A percentile compares a stretch with the other conserved stretches of the same genome.
phyloP scores from a whole-genome alignment of 2,329 filamentous ascomycete species.

The Emericellopsis cladophorae region DNA sequence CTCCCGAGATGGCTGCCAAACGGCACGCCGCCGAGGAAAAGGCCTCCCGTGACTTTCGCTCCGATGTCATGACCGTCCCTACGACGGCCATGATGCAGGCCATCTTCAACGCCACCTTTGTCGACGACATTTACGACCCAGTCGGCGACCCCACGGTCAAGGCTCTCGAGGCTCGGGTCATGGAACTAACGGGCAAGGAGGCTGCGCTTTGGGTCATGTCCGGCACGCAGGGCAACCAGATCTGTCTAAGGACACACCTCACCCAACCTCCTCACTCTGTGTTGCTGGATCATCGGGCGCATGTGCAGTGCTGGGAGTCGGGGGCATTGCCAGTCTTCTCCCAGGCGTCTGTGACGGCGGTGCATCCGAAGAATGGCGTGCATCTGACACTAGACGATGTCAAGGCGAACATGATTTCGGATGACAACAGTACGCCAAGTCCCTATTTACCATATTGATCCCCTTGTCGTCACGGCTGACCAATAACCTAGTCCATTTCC shows the following conservation, averaged over 20 bases:
- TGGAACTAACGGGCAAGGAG: slow-evolving; percentile 13
- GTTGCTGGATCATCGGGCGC: slow-evolving; percentile 49
- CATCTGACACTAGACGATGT: slow-evolving; percentile 67
- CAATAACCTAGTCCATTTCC: slow-evolving; percentile 60
- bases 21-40: slow-evolving; percentile 5
- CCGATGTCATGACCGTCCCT: slow-evolving; percentile 14
- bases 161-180: slow-evolving; percentile 6
- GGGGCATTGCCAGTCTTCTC: slow-evolving; percentile 53
- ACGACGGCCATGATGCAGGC: slow-evolving; percentile 4
- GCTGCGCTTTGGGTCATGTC: slow-evolving; percentile 13
- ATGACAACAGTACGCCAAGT: slow-evolving; percentile 12
- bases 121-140: slow-evolving; percentile 14
- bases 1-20: slow-evolving; percentile 3
- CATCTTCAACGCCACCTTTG: slow-evolving; percentile 12
- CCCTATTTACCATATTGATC: too few relatives aligned
- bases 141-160: slow-evolving; percentile 13
- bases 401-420: slow-evolving; percentile 20
- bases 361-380: slow-evolving; percentile 54
- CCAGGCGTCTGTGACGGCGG: slow-evolving; percentile 52
- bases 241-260: slow-evolving; percentile 13
- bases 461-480: slow-evolving; percentile 12
- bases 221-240: slow-evolving; percentile 14
- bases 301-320: slow-evolving; percentile 57
- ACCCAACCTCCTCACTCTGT: slow-evolving; percentile 14
- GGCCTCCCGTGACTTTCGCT: slow-evolving; percentile 12